phyloP scores from a whole-genome alignment of 2,329 filamentous ascomycete species.

The Talaromyces albobiverticillius region DNA sequence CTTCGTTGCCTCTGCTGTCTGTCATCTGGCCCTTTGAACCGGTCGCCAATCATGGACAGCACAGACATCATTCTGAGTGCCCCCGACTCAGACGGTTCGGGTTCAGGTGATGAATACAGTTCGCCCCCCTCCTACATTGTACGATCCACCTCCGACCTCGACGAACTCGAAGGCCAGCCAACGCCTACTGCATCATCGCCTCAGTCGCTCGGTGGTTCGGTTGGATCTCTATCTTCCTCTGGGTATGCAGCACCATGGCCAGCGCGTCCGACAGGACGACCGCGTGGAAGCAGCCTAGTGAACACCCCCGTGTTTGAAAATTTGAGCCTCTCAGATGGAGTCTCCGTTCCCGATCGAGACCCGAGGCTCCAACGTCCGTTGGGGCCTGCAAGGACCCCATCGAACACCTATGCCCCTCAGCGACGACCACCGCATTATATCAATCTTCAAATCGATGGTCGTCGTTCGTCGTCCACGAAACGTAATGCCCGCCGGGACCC shows the following conservation, averaged over 20 bases:
- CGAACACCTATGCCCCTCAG: conserved; percentile 71
- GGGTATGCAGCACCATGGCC: conserved; percentile 33
- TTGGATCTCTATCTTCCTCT: conserved; percentile 23
- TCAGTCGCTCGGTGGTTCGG: conserved; percentile 27
- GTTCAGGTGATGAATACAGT: conserved; percentile 40
- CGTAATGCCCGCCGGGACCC: conserved; percentile 59
- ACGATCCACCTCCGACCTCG: conserved; percentile 30
- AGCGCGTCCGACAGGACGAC: conserved; percentile 33
- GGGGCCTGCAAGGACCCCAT: conserved; percentile 69
- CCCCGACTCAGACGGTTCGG: conserved; percentile 39
- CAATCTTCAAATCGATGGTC: conserved; percentile 46
- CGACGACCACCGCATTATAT: conserved; percentile 54
- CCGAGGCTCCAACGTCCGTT: conserved; percentile 63
- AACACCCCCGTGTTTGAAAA: conserved; percentile 43
- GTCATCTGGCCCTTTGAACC: neutral
- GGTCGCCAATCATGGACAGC: conserved; percentile 39
- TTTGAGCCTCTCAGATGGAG: conserved; percentile 25
- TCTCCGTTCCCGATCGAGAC: conserved; percentile 30
- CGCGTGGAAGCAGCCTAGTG: conserved; percentile 43
- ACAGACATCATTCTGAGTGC: conserved; percentile 36
- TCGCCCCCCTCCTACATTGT: conserved; percentile 32
- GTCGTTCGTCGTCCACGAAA: conserved; percentile 57
- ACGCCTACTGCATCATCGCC: conserved; percentile 29
- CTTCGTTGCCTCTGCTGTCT: neutral
- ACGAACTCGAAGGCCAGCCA: conserved; percentile 30